Base-by-base conservation (phyloP, 1,139 yeast genomes). In the Pichiaceae sp. region DNA sequence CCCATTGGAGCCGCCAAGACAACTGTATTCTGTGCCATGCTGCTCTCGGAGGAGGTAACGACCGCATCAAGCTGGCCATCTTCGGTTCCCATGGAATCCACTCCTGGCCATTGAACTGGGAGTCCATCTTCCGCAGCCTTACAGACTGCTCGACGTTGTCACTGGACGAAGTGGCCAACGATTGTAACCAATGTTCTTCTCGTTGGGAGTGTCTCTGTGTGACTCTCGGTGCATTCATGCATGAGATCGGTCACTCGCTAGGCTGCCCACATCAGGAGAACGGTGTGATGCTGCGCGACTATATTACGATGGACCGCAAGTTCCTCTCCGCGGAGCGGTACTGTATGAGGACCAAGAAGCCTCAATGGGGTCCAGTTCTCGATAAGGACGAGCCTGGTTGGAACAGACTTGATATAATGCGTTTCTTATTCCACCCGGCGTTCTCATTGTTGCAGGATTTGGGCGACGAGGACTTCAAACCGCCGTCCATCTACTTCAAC, bases 51-150 rank as follows among this genome's bases (percentile, higher is more conserved):
- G 97, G 97, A 26, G 94, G 95, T 6, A 68, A 70, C 19, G 78
- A 70, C 31, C 68, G 75, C 32, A 66, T 84, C 26, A 77, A 75
- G 44, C 61, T 91, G 41, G 97, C 95, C 1, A 86, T 91, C 15
- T 89, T 89, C 60, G 98, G 98, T 3, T 81, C 95, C 3, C 98
- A 91, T 54, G 93, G 96, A 0, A 50, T 87, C 21, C 91, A 84
- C 56, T 73, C 95, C 0, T 91, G 95, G 93, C 97, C 98, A 6
- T 62, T 72, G 20, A 72, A 72, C 40, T 66, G 87, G 46, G 93
- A 87, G 38, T 78, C 76, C 35, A 57, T 89, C 3, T 72, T 74
- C 2, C 76, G 81, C 0, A 63, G 77, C 28, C 86, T 86, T 49
- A 63, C 79, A 34, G 97, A 91, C 54, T 69, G 70, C 11, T 81